Evolutionary conservation across 306 rosid species (phyloP).

Genomic region (Quercus wislizeni): DNA sequence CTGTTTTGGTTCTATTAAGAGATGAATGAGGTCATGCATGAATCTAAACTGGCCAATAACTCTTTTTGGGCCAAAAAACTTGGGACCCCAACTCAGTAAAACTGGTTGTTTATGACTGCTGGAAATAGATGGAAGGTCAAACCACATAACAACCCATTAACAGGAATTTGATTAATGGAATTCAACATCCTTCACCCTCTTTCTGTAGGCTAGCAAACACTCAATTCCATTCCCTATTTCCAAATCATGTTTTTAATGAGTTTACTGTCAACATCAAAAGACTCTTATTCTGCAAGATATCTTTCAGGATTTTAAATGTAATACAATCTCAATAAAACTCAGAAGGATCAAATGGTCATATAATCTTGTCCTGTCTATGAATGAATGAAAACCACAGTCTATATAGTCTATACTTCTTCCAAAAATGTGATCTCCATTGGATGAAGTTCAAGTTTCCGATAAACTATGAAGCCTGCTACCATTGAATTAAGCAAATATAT

Average conservation of each 20-base stretch:
- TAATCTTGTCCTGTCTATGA: background rate
- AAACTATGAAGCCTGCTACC: background rate
- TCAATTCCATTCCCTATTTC: background rate
- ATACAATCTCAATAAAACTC: background rate
- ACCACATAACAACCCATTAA: background rate
- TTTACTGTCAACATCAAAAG: background rate
- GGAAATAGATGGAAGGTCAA: background rate
- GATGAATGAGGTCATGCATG: no score
- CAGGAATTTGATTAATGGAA: background rate
- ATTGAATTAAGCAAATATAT: constrained; percentile 59
- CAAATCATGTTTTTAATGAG: background rate
- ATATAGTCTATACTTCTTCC: background rate
- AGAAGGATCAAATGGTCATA: background rate
- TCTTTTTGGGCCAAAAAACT: background rate
- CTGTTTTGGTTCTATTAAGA: no score
- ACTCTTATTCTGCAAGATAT: background rate
- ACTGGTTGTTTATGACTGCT: background rate
- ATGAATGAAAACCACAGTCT: background rate
- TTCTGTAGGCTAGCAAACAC: background rate
- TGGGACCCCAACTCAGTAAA: background rate
- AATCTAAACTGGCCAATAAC: background rate
- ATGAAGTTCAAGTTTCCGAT: background rate
- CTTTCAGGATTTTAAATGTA: background rate
- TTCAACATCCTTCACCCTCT: no score
- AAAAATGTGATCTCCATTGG: background rate